Conservation (phyloP, 176 grass and related monocot species). For the Poa pratensis region DNA sequence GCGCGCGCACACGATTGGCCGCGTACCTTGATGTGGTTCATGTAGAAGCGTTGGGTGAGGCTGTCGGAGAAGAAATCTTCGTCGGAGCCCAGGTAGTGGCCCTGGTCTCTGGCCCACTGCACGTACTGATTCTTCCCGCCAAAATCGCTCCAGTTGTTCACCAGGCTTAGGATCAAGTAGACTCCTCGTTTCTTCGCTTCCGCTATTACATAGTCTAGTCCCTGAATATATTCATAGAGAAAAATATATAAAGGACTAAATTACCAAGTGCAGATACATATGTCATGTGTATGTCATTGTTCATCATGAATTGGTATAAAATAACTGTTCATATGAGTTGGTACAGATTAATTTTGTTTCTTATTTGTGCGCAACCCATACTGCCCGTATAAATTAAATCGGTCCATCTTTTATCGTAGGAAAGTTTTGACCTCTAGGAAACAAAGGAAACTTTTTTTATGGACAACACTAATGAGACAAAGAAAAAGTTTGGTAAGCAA, state of each 20-base stretch:
- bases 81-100: slow-evolving; percentile 51
- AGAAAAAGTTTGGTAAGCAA: not conserved
- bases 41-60: slow-evolving; percentile 57
- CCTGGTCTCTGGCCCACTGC: slow-evolving; percentile 71
- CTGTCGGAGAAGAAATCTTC: slow-evolving; percentile 61
- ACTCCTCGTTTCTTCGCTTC: slow-evolving; percentile 71
- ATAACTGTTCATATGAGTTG: not conserved
- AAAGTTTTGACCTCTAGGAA: not conserved
- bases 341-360: not conserved
- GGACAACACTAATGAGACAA: not conserved
- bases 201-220: slow-evolving; percentile 63
- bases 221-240: slow-evolving; percentile 37
- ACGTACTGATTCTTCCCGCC: slow-evolving; percentile 84
- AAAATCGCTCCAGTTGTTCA: slow-evolving; percentile 75
- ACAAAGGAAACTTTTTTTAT: not conserved
- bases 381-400: not conserved
- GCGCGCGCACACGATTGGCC: not conserved
- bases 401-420: not conserved
- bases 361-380: too few species aligned
- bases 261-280: not conserved
- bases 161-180: slow-evolving; percentile 70
- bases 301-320: not conserved
- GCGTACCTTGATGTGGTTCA: slow-evolving; percentile 68
- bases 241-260: not conserved
- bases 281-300: not conserved